A percentile compares a stretch with the other conserved stretches of the same genome.
phyloP scores from a whole-genome alignment of 352 stramenopile species.

The Pythium dissimile region DNA sequence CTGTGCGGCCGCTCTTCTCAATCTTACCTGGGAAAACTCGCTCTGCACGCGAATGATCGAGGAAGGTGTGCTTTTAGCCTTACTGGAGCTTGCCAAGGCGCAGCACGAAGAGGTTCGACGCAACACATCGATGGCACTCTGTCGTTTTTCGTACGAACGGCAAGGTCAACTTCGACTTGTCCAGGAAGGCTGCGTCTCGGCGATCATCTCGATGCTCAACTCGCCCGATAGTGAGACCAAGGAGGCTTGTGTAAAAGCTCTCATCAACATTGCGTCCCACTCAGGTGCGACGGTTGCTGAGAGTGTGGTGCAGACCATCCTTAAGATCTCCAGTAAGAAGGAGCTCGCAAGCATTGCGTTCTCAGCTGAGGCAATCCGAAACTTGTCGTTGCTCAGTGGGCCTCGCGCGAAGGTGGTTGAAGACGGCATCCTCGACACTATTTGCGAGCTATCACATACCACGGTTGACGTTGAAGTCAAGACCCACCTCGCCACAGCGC shows the following conservation, averaged over 20 bases:
- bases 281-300: slow-evolving; percentile 59
- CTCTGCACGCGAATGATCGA: slow-evolving; percentile 60
- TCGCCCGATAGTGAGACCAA: slow-evolving; percentile 75
- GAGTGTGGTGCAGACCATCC: slow-evolving; percentile 72
- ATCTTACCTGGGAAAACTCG: slow-evolving; percentile 54
- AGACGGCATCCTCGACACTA: slow-evolving; percentile 75
- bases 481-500: slow-evolving; percentile 57
- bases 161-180: slow-evolving; percentile 65
- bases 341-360: slow-evolving; percentile 55
- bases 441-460: slow-evolving; percentile 58
- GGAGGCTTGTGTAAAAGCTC: slow-evolving; percentile 76
- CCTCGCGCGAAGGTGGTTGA: slow-evolving; percentile 72
- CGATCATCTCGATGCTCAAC: slow-evolving; percentile 85
- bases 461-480: slow-evolving; percentile 39
- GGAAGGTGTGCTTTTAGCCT: slow-evolving; percentile 62
- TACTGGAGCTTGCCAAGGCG: slow-evolving; percentile 76
- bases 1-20: slow-evolving; percentile 77
- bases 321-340: slow-evolving; percentile 72
- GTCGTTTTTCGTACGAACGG: slow-evolving; percentile 79
- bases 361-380: slow-evolving; percentile 69
- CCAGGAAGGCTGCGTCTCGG: slow-evolving; percentile 78
- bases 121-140: slow-evolving; percentile 81
- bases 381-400: slow-evolving; percentile 66
- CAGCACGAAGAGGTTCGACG: slow-evolving; percentile 77
- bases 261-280: slow-evolving; percentile 82